phyloP scores from a whole-genome alignment of 2,329 filamentous ascomycete species.

The Stagonosporopsis chrysanthemi region DNA sequence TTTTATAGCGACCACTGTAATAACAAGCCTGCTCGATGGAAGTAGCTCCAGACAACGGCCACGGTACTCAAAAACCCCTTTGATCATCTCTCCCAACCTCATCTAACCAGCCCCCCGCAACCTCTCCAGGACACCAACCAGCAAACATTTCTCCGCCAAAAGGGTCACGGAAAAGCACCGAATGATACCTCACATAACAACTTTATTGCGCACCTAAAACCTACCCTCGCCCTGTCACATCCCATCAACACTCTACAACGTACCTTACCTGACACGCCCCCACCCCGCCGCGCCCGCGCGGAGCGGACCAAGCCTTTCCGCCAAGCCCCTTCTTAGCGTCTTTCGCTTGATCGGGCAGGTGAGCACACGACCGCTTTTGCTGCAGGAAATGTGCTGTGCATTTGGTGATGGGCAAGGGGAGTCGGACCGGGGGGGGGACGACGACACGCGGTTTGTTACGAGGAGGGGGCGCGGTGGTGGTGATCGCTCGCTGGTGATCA shows the following conservation, averaged over 20 bases:
- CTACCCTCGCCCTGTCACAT: too few species aligned
- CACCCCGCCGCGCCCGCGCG: background rate
- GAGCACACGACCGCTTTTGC: background rate
- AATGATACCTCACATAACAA: background rate
- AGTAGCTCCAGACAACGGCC: too few species aligned
- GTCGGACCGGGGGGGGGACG: background rate
- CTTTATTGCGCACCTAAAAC: too few species aligned
- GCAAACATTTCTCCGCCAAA: background rate
- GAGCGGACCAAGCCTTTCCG: constrained; percentile 1
- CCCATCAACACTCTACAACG: too few species aligned
- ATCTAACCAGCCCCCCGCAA: background rate
- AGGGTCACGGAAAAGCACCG: background rate
- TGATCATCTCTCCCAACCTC: too few species aligned
- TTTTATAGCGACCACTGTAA: too few species aligned
- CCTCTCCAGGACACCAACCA: background rate
- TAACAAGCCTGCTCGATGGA: too few species aligned
- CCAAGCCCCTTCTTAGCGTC: background rate
- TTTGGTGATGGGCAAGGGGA: background rate
- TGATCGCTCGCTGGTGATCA: background rate
- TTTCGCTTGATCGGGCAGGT: background rate
- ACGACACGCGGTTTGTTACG: background rate
- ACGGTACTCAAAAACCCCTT: too few species aligned
- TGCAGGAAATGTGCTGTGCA: background rate
- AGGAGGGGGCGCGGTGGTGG: background rate
- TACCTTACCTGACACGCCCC: background rate